Percentiles rank a stretch among this genome's conserved stretches.
phyloP scores from a whole-genome alignment of 352 stramenopile genomes.

The Globisporangium abappressorium region DNA sequence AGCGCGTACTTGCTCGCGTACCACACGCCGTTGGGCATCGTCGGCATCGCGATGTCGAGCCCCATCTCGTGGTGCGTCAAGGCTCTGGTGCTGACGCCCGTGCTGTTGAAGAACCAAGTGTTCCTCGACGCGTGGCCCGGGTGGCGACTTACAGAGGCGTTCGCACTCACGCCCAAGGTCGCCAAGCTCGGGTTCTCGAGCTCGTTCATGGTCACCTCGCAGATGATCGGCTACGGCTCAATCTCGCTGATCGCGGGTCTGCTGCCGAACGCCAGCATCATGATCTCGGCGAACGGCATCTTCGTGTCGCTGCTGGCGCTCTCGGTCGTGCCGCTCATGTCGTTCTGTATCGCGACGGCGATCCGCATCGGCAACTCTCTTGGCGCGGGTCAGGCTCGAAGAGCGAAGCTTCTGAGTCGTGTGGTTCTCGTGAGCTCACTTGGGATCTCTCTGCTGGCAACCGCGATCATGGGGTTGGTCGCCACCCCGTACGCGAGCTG shows the following conservation, averaged over 20 bases:
- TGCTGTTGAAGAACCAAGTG: constrained; percentile 22
- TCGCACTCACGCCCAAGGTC: constrained; percentile 18
- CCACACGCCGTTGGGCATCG: constrained; percentile 30
- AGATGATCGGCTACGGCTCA: constrained; percentile 19
- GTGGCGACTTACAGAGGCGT: constrained; percentile 14
- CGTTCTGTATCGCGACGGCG: constrained; percentile 28
- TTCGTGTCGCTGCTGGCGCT: constrained; percentile 29
- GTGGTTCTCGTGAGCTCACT: constrained; percentile 20
- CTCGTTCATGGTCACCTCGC: constrained; percentile 19
- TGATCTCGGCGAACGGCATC: constrained; percentile 36
- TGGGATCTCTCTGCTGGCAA: constrained; percentile 16
- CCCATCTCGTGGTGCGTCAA: constrained; percentile 29
- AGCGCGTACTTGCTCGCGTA: constrained; percentile 40
- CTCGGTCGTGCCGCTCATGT: constrained; percentile 28
- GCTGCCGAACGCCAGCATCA: constrained; percentile 29
- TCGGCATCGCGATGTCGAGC: constrained; percentile 28
- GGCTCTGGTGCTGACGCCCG: constrained; percentile 21
- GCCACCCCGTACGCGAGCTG: constrained; percentile 13
- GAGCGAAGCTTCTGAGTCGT: constrained; percentile 21
- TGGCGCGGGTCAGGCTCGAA: constrained; percentile 23
- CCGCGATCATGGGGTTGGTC: constrained; percentile 21
- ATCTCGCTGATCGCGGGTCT: constrained; percentile 26
- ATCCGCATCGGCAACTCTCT: constrained; percentile 37
- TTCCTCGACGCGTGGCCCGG: constrained; percentile 23
- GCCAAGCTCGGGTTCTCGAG: constrained; percentile 15